phyloP scores from a whole-genome alignment of 2,329 filamentous ascomycete genomes.

The Trichoderma afroharzianum region DNA sequence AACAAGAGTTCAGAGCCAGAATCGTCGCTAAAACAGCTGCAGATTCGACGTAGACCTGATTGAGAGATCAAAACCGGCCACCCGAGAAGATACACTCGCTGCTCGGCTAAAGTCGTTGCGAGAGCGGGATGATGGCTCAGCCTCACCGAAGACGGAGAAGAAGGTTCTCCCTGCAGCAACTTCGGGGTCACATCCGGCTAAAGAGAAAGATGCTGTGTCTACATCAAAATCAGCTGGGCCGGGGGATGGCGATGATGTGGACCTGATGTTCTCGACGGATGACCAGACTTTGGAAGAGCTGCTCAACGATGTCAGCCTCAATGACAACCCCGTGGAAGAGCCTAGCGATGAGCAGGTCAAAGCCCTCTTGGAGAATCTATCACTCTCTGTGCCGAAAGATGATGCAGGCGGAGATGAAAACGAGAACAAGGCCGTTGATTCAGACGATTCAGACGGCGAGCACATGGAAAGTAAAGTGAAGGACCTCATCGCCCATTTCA shows the following conservation, averaged over 20 bases:
- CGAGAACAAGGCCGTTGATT: conserved; percentile 23
- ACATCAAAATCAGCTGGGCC: background rate
- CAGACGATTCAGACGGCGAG: conserved; percentile 50
- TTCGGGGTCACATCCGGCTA: background rate
- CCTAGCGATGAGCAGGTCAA: conserved; percentile 34
- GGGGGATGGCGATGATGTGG: conserved; percentile 34
- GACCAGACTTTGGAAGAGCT: conserved; percentile 53
- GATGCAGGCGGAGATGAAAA: background rate
- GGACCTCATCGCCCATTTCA: conserved; percentile 42
- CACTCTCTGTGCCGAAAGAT: conserved; percentile 31
- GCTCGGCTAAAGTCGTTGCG: conserved; percentile 51
- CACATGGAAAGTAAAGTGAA: conserved; percentile 44
- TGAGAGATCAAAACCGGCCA: conserved; percentile 40
- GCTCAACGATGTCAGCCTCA: conserved; percentile 40
- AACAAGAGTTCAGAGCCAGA: background rate
- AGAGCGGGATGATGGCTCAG: conserved; percentile 32
- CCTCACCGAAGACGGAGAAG: conserved; percentile 18
- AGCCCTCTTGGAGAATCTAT: conserved; percentile 37
- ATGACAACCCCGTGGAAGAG: conserved; percentile 26
- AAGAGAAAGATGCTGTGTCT: background rate
- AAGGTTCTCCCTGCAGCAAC: background rate
- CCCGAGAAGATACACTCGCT: conserved; percentile 49
- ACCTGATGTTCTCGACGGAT: conserved; percentile 43
- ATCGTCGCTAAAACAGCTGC: background rate
- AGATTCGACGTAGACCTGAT: conserved; percentile 37